These are phyloP conservation scores for Pichia kluyveri DNA, from an alignment of 805 yeast genomes.

Conservation along the genomic window DNA sequence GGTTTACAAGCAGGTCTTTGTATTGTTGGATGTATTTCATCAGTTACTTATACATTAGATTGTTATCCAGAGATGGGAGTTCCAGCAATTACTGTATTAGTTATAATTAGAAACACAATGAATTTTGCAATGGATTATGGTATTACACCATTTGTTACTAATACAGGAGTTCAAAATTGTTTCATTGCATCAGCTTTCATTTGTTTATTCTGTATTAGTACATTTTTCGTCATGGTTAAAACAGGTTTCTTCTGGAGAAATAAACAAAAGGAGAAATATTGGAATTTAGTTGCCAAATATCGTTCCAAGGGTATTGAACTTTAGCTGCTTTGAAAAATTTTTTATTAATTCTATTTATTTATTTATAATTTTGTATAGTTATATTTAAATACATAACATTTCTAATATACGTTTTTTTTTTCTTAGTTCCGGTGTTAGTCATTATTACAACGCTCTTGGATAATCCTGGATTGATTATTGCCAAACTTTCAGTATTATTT, in stretches of 20 bases:
- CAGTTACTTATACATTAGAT: slow-evolving; percentile 49
- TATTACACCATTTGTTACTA: slow-evolving; percentile 46
- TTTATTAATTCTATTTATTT: neutral
- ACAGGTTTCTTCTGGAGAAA: slow-evolving; percentile 31
- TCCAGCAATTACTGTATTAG: slow-evolving; percentile 46
- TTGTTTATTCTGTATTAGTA: slow-evolving; percentile 36
- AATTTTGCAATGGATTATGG: slow-evolving; percentile 55
- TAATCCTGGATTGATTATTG: too few relatives aligned
- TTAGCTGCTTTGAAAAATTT: neutral
- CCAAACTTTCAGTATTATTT: too few relatives aligned
- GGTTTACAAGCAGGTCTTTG: slow-evolving; percentile 50
- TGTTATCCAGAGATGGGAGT: slow-evolving; percentile 45
- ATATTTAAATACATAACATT: too few relatives aligned
- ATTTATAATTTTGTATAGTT: too few relatives aligned
- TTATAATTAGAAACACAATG: slow-evolving; percentile 48
- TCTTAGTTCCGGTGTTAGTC: too few relatives aligned
- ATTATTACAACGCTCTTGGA: too few relatives aligned
- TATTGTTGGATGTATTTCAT: slow-evolving; percentile 41
- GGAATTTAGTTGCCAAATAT: slow-evolving; percentile 25
- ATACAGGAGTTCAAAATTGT: slow-evolving; percentile 45
- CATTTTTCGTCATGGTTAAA: slow-evolving; percentile 32
- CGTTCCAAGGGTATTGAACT: slow-evolving; percentile 14
- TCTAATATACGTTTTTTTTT: too few relatives aligned
- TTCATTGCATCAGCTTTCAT: slow-evolving; percentile 49
- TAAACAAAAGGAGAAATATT: slow-evolving; percentile 25